A percentile compares a stretch with the other conserved stretches of the same genome.
Conservation (phyloP, 371 early-diverging fungal species). For the Funneliformis caledonium region DNA sequence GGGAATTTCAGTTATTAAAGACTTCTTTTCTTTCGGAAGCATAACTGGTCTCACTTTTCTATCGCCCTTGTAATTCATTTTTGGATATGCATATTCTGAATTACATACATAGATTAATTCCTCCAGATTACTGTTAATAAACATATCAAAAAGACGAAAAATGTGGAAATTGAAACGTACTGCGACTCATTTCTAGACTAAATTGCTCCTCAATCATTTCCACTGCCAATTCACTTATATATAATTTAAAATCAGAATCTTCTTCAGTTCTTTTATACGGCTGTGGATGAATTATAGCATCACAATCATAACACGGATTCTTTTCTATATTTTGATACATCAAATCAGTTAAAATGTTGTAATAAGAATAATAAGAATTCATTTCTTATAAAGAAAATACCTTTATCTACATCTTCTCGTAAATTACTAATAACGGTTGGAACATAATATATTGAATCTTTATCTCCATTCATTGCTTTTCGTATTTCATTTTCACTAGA, state of each 20-base stretch:
- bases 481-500: constrained; percentile 67
- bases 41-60: background rate
- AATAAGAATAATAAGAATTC: background rate
- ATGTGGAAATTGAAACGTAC: constrained; percentile 1
- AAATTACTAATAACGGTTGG: constrained; percentile 10
- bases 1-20: constrained; percentile 19
- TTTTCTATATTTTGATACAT: background rate
- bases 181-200: background rate
- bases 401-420: constrained; percentile 27
- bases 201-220: constrained; percentile 34
- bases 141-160: background rate
- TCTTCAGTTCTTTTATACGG: constrained; percentile 26
- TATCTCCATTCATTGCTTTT: constrained; percentile 64
- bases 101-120: background rate
- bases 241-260: constrained; percentile 30
- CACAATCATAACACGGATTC: constrained; percentile 26
- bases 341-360: background rate
- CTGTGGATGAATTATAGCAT: constrained; percentile 23
- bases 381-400: background rate
- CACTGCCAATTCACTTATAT: constrained; percentile 18
- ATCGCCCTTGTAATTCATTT: constrained; percentile 16
- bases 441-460: constrained; percentile 48
- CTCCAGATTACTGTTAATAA: background rate
- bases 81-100: constrained; percentile 21
- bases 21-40: constrained; percentile 8